Conservation (phyloP, 768 basidiomycete genomes). For the Cyclocybe cylindracea region DNA sequence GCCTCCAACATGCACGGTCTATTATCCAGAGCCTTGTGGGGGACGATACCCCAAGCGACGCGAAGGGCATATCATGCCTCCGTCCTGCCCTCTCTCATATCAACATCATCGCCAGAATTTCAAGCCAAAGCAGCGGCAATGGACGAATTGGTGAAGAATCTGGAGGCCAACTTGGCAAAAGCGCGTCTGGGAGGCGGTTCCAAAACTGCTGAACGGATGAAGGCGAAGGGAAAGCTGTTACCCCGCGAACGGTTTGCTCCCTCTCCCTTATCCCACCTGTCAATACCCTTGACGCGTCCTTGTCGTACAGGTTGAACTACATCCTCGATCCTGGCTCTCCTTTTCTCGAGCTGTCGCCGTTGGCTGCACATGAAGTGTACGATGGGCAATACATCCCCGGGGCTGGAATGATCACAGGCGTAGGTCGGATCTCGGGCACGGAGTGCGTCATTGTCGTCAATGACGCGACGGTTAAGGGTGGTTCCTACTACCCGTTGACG, state of each 20-base stretch:
- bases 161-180: conserved; percentile 58
- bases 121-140: conserved; percentile 63
- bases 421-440: conserved; percentile 73
- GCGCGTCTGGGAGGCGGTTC: conserved; percentile 73
- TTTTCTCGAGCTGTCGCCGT: conserved; percentile 83
- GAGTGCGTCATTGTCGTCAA: conserved; percentile 94
- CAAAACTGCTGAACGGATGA: conserved; percentile 76
- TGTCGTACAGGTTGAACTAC: conserved; percentile 54
- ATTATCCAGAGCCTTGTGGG: conserved; percentile 17
- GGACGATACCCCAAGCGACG: conserved; percentile 7
- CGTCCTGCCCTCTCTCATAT: conserved; percentile 71
- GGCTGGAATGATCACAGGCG: conserved; percentile 89
- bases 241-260: conserved; percentile 76
- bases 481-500: conserved; percentile 88
- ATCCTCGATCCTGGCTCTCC: conserved; percentile 86
- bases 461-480: conserved; percentile 92
- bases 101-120: conserved; percentile 73
- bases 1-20: conserved; percentile 14
- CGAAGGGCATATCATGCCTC: conserved; percentile 62
- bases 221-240: conserved; percentile 75
- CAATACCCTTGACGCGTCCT: neutral
- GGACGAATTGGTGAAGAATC: conserved; percentile 65
- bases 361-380: conserved; percentile 90
- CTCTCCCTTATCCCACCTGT: neutral
- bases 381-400: conserved; percentile 74